phyloP scores from a whole-genome alignment of 768 basidiomycete species.

The Dacryopinax primogenitus region DNA sequence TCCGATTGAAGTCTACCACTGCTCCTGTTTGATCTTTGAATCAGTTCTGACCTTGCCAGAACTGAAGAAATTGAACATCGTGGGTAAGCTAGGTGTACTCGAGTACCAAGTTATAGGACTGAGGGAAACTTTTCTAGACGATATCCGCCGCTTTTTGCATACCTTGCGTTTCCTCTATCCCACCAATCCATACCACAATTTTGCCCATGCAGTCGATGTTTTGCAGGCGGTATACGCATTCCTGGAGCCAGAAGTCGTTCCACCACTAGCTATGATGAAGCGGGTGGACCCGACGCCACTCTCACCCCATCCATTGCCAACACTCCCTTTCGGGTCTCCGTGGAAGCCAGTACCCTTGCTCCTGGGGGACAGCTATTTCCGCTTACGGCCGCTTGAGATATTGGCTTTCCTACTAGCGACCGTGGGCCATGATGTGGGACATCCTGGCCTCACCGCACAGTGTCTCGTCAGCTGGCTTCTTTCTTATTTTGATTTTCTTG shows the following conservation, averaged over 20 bases:
- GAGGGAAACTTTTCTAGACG: conserved; percentile 35
- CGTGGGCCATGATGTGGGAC: conserved; percentile 94
- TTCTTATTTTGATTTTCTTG: background rate
- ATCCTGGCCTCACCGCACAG: conserved; percentile 84
- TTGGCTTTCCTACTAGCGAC: conserved; percentile 81
- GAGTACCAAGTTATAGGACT: background rate
- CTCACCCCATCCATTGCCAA: conserved; percentile 10
- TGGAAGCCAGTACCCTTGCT: conserved; percentile 13
- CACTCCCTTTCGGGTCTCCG: no score
- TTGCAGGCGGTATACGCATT: conserved; percentile 86
- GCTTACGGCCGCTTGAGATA: conserved; percentile 25
- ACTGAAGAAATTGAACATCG: conserved; percentile 21
- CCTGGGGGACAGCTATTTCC: background rate
- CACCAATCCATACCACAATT: conserved; percentile 93
- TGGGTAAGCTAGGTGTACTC: conserved; percentile 21
- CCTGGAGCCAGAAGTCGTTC: conserved; percentile 59
- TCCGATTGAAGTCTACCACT: conserved; percentile 51
- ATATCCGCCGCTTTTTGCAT: conserved; percentile 63
- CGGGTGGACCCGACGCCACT: no score
- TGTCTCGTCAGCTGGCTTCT: conserved; percentile 62
- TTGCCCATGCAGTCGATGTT: conserved; percentile 91
- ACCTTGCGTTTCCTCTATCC: conserved; percentile 90
- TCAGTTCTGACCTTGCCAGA: conserved; percentile 42
- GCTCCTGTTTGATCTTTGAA: conserved; percentile 79
- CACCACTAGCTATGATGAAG: conserved; percentile 58